Percentiles rank a stretch among this genome's conserved stretches.
These are phyloP conservation scores for Ophiostoma novo-ulmi DNA, from an alignment of 2,329 filamentous ascomycete genomes.

Conservation along the genomic window DNA sequence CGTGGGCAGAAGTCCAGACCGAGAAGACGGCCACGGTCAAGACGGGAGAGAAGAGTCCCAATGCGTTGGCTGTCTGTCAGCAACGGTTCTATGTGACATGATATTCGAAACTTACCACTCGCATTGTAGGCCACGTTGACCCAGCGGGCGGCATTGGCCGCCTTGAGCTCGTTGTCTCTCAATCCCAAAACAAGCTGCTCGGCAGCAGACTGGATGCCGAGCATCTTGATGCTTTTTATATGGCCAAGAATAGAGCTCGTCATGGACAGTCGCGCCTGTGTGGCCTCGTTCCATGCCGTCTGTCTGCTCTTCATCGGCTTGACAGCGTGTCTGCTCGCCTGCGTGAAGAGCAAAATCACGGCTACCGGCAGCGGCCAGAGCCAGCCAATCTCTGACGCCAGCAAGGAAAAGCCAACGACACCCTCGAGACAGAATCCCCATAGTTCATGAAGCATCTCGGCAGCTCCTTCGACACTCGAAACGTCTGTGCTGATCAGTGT, in stretches of 20 bases:
- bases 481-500: conserved; percentile 40
- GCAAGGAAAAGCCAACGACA: conserved; percentile 37
- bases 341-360: conserved; percentile 40
- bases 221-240: conserved; percentile 41
- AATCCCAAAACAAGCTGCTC: conserved; percentile 29
- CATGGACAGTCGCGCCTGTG: conserved; percentile 38
- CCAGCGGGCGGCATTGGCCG: too few relatives aligned
- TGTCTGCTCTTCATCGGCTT: conserved; percentile 35
- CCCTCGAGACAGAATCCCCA: conserved; percentile 43
- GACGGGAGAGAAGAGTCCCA: conserved; percentile 40
- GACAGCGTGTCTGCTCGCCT: conserved; percentile 40
- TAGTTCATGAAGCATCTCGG: conserved; percentile 40
- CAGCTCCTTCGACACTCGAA: conserved; percentile 33
- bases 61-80: conserved; percentile 35
- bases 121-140: too few relatives aligned
- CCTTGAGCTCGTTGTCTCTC: conserved; percentile 34
- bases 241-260: conserved; percentile 35
- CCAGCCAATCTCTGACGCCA: conserved; percentile 41
- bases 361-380: conserved; percentile 39
- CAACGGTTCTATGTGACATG: too few relatives aligned
- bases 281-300: conserved; percentile 40
- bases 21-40: conserved; percentile 38
- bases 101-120: too few relatives aligned
- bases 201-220: conserved; percentile 33
- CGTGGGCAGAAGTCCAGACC: conserved; percentile 28